These are phyloP conservation scores for Cyclanthera cordifolia DNA, from an alignment of 306 rosid genomes.

Conservation along the genomic window DNA sequence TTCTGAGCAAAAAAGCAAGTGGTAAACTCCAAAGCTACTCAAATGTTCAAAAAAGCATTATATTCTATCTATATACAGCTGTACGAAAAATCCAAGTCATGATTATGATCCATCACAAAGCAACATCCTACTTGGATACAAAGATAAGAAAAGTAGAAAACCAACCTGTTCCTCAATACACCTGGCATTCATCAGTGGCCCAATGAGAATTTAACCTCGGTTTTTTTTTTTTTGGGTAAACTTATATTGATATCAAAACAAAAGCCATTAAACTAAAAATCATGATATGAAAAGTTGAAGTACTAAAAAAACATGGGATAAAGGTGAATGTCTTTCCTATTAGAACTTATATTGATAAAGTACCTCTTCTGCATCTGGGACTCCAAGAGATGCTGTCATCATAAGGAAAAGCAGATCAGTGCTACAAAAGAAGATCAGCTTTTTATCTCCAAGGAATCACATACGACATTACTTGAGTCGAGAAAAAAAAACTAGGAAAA, in stretches of 20 bases:
- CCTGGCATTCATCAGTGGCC: slow-evolving; percentile 22
- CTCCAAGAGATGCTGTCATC: slow-evolving; percentile 14
- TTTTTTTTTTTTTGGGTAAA: not conserved
- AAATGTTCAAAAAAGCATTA: slow-evolving; percentile 22
- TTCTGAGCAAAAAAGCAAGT: slow-evolving; percentile 17
- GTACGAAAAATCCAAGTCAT: slow-evolving; percentile 29
- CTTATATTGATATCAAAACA: slow-evolving; percentile 4
- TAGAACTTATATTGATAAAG: not conserved
- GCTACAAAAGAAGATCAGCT: slow-evolving; percentile 11
- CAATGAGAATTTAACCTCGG: slow-evolving; percentile 12
- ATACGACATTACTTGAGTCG: not conserved
- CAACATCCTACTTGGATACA: slow-evolving; percentile 65
- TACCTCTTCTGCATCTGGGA: slow-evolving; percentile 10
- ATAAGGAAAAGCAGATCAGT: slow-evolving; percentile 8
- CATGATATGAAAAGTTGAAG: slow-evolving; percentile 10
- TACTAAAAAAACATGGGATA: not conserved
- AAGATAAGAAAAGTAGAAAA: slow-evolving; percentile 85
- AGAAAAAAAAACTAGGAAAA: not conserved
- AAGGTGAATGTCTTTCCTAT: slow-evolving; percentile 6
- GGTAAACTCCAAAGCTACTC: slow-evolving; percentile 73
- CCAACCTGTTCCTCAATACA: slow-evolving; percentile 38
- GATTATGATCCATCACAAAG: slow-evolving; percentile 53
- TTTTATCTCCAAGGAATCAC: slow-evolving; percentile 9
- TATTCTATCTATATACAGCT: slow-evolving; percentile 30
- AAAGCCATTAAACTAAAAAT: slow-evolving; percentile 7